Evolutionary conservation across 2,329 filamentous ascomycete species (phyloP).

Genomic region (Ascochyta rabiei): DNA sequence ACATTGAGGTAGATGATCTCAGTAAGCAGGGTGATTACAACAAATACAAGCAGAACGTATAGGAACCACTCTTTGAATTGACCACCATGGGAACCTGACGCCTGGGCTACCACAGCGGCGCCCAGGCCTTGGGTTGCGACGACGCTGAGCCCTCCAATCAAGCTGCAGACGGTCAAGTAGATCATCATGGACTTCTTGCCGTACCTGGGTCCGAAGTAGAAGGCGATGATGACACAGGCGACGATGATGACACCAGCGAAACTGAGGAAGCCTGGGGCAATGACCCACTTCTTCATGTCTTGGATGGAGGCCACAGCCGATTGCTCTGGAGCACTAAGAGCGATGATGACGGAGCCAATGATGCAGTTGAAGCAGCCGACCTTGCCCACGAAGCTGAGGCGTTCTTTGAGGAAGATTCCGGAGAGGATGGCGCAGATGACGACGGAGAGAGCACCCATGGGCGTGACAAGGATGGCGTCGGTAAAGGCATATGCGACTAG

Average conservation of each 20-base stretch:
- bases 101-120: constrained; percentile 87
- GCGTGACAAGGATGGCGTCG: constrained; percentile 93
- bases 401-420: constrained; percentile 93
- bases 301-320: constrained; percentile 87
- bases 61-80: constrained; percentile 99
- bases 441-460: constrained; percentile 86
- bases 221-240: constrained; percentile 71
- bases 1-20: constrained; percentile 97
- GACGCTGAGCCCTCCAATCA: constrained; percentile 91
- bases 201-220: constrained; percentile 85
- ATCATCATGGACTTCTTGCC: constrained; percentile 98
- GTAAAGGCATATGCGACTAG: constrained; percentile 97
- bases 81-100: constrained; percentile 67
- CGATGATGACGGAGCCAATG: constrained; percentile 89
- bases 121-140: constrained; percentile 94
- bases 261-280: constrained; percentile 82
- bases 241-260: constrained; percentile 85
- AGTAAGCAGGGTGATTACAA: constrained; percentile 83
- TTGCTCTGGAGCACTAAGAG: constrained; percentile 87
- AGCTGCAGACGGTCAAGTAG: constrained; percentile 94
- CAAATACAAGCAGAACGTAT: constrained; percentile 89
- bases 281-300: constrained; percentile 87
- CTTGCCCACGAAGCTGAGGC: constrained; percentile 93
- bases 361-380: constrained; percentile 96
- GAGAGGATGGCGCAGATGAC: constrained; percentile 91